Evolutionary conservation across 2,329 filamentous ascomycete genomes (phyloP), one percentile per base, ranked within the genome.

Genomic region (Pestalotiopsis sp.): DNA sequence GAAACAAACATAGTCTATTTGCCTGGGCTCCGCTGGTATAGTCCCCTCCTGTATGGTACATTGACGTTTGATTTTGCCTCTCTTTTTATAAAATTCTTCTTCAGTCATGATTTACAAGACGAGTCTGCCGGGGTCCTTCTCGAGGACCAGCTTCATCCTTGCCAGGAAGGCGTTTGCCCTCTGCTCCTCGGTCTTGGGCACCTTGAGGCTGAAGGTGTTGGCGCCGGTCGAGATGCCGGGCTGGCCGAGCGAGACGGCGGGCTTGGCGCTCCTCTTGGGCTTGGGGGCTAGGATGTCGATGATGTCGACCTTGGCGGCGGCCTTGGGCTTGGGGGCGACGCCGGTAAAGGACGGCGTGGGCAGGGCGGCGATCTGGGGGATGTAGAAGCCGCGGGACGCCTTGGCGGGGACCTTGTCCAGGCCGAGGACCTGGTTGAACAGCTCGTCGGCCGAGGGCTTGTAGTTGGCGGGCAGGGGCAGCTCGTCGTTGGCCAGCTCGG

Each of bases 401-500:
- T 64, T 64, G 39, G 20, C 5, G 39, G 45, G n/a, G 23, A 64
- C 41, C 61, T 64, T 64, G 61, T 87, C 82, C 23, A 94, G 83
- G 11, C 95, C 95, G 7, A 99, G 87, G 14, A 98, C 86, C 75
- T 95, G 90, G 78, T 98, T 91, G 82, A 98, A 98, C 13, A 99
- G 88, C 78, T 97, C 94, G 77, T 94, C 89, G 45, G 92, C 84
- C 0, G 92, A 91, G 14, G 92, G 91, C 77, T 90, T 86, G 60
- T 87, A 86, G 70, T 84, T 84, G 69, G 89, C 86, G 4, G 90
- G 88, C 36, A 87, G 84, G 2, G 95, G 95, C 7, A 98, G 88
- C 60, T 92, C 90, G 71, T 96, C 92, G 81, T 98, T 98, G 70
- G 96, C 96, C 31, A 97, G 82, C 75, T 96, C 91, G 56, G 93